phyloP scores from a whole-genome alignment of 2,329 filamentous ascomycete species.

The Cyphellophora europaea region DNA sequence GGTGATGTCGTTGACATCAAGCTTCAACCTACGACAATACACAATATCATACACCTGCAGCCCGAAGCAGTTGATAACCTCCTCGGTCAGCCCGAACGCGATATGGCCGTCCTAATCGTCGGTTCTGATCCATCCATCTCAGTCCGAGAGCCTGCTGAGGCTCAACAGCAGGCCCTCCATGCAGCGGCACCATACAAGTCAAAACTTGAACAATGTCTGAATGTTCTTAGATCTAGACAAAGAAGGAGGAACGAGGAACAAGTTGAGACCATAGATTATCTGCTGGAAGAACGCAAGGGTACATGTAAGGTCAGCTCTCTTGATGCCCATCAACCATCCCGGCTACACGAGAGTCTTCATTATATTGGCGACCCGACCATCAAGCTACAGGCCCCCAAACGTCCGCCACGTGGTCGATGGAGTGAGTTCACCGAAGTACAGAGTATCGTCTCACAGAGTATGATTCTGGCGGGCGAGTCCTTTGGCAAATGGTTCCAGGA shows the following conservation, averaged over 20 bases:
- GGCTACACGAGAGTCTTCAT: slow-evolving; percentile 21
- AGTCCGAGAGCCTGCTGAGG: slow-evolving; percentile 24
- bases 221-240: slow-evolving; percentile 7
- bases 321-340: slow-evolving; percentile 22
- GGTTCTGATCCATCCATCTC: slow-evolving; percentile 20
- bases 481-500: slow-evolving; percentile 43
- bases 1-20: slow-evolving; percentile 47
- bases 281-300: not conserved
- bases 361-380: slow-evolving; percentile 35
- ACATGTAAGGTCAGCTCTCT: not conserved
- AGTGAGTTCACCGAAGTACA: slow-evolving; percentile 6
- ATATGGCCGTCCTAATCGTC: slow-evolving; percentile 23
- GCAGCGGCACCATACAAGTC: slow-evolving; percentile 22
- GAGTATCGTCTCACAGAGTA: slow-evolving; percentile 29
- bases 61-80: slow-evolving; percentile 23
- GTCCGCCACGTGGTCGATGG: too few relatives aligned
- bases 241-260: slow-evolving; percentile 1
- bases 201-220: slow-evolving; percentile 22
- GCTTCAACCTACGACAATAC: slow-evolving; percentile 43
- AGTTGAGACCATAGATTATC: not conserved
- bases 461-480: slow-evolving; percentile 47
- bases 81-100: slow-evolving; percentile 4
- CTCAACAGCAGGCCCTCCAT: slow-evolving; percentile 15
- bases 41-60: slow-evolving; percentile 46
- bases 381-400: slow-evolving; percentile 15